Evolutionary conservation across 1,284 basidiomycete species (phyloP), one percentile per base, ranked within the genome.

Genomic region (Ceratobasidium sp.): DNA sequence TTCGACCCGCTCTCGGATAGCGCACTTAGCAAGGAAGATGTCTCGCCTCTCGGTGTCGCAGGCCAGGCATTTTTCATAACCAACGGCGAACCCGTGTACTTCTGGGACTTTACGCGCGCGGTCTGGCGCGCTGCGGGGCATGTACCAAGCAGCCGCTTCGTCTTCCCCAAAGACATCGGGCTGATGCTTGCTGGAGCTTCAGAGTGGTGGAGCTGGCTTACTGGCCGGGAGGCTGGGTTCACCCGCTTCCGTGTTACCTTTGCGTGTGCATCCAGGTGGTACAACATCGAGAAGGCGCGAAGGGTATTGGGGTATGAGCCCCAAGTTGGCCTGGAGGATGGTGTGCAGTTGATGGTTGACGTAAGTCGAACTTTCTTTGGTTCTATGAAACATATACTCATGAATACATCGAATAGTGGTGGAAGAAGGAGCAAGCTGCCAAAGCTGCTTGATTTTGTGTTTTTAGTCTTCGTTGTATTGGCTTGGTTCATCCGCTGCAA

Each of bases 1-100:
- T 94, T 92, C 80, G 92, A 95, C 82, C 89, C 89, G 60, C 85
- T 93, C 66, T 87, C 90, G 0, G 87, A 90, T 19, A 80, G 82
- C 31, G 85, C 86, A 15, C 83, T 92, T 76, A 87, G 83, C 36
- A 84, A 86, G 48, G 82, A 86, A 17, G 87, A 88, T 74, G 78
- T 85, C 76, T 76, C 60, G 84, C 88, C 79, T 75, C 85, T 96
- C 17, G 87, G 90, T 77, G 93, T 98, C 47, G 96, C 95, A 2
- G 98, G 98, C 0, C 93, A 99, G 82, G 94, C 87, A 0, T 99
- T 98, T 86, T 98, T 97, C 86, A 95, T 99, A 84, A 98, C 97
- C 76, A 99, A 99, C 81, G 96, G 97, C 77, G 97, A 99, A 82
- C 97, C 97, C 0, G 88, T 93, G 75, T 94, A 94, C 81, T 99